Conservation (phyloP, 106 monocot species). For the Dendrobium catenatum region DNA sequence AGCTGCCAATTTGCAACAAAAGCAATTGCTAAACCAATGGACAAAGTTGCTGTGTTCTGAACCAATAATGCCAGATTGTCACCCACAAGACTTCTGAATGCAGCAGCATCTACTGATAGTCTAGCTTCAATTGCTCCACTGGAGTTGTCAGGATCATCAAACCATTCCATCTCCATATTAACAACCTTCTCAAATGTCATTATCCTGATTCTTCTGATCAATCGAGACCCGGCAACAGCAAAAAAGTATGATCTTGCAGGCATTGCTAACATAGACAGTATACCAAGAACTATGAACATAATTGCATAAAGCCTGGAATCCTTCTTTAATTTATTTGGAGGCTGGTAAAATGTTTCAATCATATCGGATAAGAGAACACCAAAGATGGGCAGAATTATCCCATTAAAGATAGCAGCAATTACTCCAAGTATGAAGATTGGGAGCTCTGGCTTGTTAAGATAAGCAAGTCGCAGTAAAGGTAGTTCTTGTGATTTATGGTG, state of each 20-base stretch:
- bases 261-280: slow-evolving; percentile 8
- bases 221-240: slow-evolving; percentile 13
- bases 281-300: slow-evolving; percentile 12
- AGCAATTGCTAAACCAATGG: slow-evolving; percentile 17
- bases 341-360: slow-evolving; percentile 18
- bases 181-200: slow-evolving; percentile 24
- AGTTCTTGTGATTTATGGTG: background rate
- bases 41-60: slow-evolving; percentile 14
- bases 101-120: slow-evolving; percentile 18
- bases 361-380: slow-evolving; percentile 14
- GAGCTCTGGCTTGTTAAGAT: slow-evolving; percentile 24
- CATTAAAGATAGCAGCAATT: slow-evolving; percentile 12
- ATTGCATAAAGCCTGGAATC: slow-evolving; percentile 12
- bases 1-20: slow-evolving; percentile 18
- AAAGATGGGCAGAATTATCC: slow-evolving; percentile 13
- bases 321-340: slow-evolving; percentile 7
- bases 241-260: slow-evolving; percentile 21
- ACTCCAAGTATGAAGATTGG: slow-evolving; percentile 12
- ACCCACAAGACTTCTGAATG: slow-evolving; percentile 21
- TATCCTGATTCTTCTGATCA: slow-evolving; percentile 16
- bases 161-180: slow-evolving; percentile 26
- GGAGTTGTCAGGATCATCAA: slow-evolving; percentile 15
- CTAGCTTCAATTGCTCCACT: slow-evolving; percentile 21
- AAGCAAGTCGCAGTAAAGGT: slow-evolving; percentile 5
- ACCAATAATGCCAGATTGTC: slow-evolving; percentile 17